These are phyloP conservation scores for Diaporthe velutina DNA, from an alignment of 2,329 filamentous ascomycete species.

Conservation along the genomic window DNA sequence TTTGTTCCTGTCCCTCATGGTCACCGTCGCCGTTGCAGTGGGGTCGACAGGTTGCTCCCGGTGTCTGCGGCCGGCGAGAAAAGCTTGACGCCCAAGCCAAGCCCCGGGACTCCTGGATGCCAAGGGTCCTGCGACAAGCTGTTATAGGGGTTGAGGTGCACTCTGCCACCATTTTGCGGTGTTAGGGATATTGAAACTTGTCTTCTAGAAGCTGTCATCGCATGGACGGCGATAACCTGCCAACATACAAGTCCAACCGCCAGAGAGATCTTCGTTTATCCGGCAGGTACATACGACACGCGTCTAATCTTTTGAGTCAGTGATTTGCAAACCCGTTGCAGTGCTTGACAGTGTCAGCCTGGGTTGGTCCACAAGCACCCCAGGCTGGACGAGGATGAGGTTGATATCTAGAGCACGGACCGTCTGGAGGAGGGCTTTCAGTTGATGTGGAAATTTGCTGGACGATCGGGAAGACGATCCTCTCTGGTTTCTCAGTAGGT, in stretches of 20 bases:
- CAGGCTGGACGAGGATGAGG: neutral
- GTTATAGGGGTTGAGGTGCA: conserved; percentile 1
- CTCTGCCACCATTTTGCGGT: neutral
- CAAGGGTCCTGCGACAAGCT: conserved; percentile 24
- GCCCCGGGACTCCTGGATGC: neutral
- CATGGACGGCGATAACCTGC: neutral
- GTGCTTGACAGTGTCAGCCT: neutral
- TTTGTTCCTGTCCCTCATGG: neutral
- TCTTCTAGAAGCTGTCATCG: conserved; percentile 26
- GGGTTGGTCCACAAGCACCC: neutral
- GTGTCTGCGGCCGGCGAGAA: conserved; percentile 14
- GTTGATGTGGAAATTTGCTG: conserved; percentile 20
- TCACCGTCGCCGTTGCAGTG: conserved; percentile 26
- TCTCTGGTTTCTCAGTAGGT: conserved; percentile 12
- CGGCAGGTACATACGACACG: neutral
- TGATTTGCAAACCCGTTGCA: conserved; percentile 7
- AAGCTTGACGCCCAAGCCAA: conserved; percentile 37
- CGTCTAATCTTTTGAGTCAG: conserved; percentile 22
- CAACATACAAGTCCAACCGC: neutral
- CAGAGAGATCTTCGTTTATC: neutral
- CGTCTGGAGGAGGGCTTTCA: neutral
- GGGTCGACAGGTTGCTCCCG: neutral
- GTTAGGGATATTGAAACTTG: neutral
- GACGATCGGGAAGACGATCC: conserved; percentile 17
- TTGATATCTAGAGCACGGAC: conserved; percentile 22